Base-by-base conservation (phyloP, 257 asterid species). In the Oldenlandia corymbosa region DNA sequence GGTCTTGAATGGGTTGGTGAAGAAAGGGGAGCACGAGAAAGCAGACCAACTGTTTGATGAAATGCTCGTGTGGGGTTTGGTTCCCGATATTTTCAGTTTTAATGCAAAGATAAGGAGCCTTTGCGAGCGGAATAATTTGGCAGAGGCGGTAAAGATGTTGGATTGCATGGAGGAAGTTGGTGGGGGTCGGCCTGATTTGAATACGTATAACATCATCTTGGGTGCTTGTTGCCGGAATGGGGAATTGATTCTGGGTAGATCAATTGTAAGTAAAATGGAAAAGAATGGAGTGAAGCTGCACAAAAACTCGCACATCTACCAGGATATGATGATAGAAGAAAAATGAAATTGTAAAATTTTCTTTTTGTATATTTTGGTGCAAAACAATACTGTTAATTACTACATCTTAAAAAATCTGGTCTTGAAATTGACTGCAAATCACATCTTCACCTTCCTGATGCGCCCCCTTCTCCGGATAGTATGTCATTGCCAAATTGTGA, bases 1-100 rank as follows among this genome's bases (percentile, higher is more conserved):
- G 84, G 82, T 88, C 39, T 81, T 88, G 46, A 80, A 80, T 28
- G 82, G 79, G 13, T 48, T 90, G 61, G 31, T 83, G n/a, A 23
- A 6, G 31, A 76, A 77, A 51, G 68, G 69, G 60, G 80, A 79
- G 49, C 88, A 68, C 34, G 37, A 1, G 49, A 65, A 39, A 30
- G 95, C 84, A 5, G 93, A 85, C 48, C 70, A 85, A 41, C 64
- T 87, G 95, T 88, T 90, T 23, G 97, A 90, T 73, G 87, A 90
- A 79, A 65, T 90, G 88, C 88, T 90, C 69, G 88, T 85, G 34
- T 58, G 65, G 45, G 95, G 95, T 8, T 73, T 84, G 70, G 76
- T 66, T 61, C 96, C 96, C n/a, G 79, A 85, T 71, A 62, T 80
- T 46, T 47, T 42, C 57, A 90, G 93, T 10, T 90, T 79, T 78